These are phyloP conservation scores for Phytomonas serpens DNA, from an alignment of 208 protist species.

Conservation along the genomic window DNA sequence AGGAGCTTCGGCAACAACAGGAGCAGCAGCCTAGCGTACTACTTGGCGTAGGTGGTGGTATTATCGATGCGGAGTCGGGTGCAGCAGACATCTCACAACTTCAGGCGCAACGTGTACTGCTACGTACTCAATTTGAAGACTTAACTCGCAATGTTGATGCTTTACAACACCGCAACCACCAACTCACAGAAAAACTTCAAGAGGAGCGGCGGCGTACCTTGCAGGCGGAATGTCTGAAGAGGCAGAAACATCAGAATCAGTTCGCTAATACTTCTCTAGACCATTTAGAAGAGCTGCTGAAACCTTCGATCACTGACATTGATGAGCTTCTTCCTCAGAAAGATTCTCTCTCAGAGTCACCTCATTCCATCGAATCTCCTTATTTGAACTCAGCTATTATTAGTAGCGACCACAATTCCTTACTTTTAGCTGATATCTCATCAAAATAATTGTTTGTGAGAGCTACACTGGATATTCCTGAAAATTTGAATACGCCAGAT, in stretches of 20 bases:
- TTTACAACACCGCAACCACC: constrained; percentile 71
- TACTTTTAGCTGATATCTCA: neutral
- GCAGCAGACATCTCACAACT: constrained; percentile 59
- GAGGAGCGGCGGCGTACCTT: constrained; percentile 65
- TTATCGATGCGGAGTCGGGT: constrained; percentile 72
- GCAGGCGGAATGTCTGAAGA: constrained; percentile 43
- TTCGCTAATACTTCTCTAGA: neutral
- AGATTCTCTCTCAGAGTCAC: neutral
- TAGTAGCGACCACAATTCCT: neutral
- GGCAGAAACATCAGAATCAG: constrained; percentile 7
- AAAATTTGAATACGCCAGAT: neutral
- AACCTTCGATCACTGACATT: neutral
- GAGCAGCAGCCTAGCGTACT: constrained; percentile 19
- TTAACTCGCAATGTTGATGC: constrained; percentile 36
- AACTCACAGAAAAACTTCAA: constrained; percentile 69
- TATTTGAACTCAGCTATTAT: neutral
- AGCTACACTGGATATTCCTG: neutral
- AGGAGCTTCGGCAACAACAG: constrained; percentile 7
- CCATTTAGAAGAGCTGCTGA: constrained; percentile 3
- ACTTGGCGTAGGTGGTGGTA: constrained; percentile 11
- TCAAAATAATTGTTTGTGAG: neutral
- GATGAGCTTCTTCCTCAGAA: neutral
- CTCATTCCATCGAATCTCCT: neutral
- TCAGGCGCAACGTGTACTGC: constrained; percentile 42
- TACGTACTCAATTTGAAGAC: constrained; percentile 61